Conservation (phyloP, 2,329 filamentous ascomycete species). For the Golovinomyces cichoracearum region DNA sequence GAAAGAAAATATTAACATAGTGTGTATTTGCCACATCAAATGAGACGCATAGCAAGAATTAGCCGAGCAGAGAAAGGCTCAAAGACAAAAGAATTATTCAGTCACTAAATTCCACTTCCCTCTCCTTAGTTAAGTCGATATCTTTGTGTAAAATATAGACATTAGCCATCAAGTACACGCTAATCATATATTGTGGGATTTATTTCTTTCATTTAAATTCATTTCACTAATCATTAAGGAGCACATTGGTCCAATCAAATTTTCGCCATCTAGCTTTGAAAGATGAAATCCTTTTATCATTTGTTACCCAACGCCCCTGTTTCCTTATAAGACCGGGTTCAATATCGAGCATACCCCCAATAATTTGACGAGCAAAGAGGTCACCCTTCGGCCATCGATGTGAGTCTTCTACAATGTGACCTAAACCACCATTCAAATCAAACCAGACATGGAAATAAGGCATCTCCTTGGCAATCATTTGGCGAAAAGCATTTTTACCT, state of each 20-base stretch:
- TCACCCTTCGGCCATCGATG: slow-evolving; percentile 73
- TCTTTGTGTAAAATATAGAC: too few relatives aligned
- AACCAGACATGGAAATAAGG: slow-evolving; percentile 99
- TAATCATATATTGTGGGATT: too few relatives aligned
- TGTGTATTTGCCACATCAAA: too few relatives aligned
- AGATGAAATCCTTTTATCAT: slow-evolving; percentile 35
- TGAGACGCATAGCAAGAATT: too few relatives aligned
- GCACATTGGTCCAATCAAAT: slow-evolving; percentile 61
- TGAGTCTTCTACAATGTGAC: slow-evolving; percentile 73
- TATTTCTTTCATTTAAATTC: too few relatives aligned
- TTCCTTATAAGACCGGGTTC: slow-evolving; percentile 65
- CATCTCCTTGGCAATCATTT: slow-evolving; percentile 74
- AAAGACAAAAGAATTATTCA: too few relatives aligned
- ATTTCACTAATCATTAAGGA: slow-evolving; percentile 16
- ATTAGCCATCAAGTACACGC: too few relatives aligned
- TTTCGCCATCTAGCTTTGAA: slow-evolving; percentile 73
- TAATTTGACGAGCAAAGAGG: slow-evolving; percentile 69
- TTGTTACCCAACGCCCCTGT: slow-evolving; percentile 61
- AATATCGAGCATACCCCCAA: slow-evolving; percentile 75
- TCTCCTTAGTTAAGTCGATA: too few relatives aligned
- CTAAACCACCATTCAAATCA: slow-evolving; percentile 67
- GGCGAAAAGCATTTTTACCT: slow-evolving; percentile 59
- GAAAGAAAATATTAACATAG: too few relatives aligned
- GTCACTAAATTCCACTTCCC: too few relatives aligned
- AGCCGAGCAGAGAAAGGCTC: too few relatives aligned